Base-by-base conservation (phyloP, 306 rosid genomes). In the Senna siamea region DNA sequence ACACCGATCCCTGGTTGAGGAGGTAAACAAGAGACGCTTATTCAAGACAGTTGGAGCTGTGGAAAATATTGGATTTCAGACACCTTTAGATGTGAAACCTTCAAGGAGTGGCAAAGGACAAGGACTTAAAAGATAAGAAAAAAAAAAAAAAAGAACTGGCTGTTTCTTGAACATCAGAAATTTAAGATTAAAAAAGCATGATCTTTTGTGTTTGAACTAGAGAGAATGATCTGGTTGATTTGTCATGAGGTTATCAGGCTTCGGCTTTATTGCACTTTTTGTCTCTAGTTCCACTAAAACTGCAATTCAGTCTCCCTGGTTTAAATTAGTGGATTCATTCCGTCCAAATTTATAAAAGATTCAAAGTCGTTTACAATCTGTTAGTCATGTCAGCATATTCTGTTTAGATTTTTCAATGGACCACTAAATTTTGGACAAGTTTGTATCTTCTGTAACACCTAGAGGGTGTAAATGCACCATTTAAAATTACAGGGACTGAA, bases 41-140 rank as follows among this genome's bases (percentile, higher is more conserved):
- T 93, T 89, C 81, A 90, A 87, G 48, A 89, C 97, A 9, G 89
- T 89, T 5, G 97, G 96, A 80, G 89, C 89, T 0, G 89, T 90
- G 64, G 97, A 93, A 79, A 77, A 80, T 71, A 89, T 93, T 9
- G 98, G 98, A 46, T 93, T 84, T 81, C 88, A 85, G 77, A 43
- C 86, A 26, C 96, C 97, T 34, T 69, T 72, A 17, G 51, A 30
- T 59, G 48, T 66, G 64, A 81, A 48, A 9, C 41, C 53, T 43
- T 55, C 87, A 56, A 80, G 73, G 73, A 74, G 66, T 32, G 76
- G 74, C 55, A 70, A 76, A 80, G 54, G 59, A 71, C 63, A 70
- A 72, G 70, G 64, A 71, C 70, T 37, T 71, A 1, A 62, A 26
- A 69, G 61, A 41, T 58, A 70, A 4, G 7, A 68, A 70, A 28